Base-by-base conservation (phyloP, 139 green algal species). In the Chlorokybus atmophyticus region DNA sequence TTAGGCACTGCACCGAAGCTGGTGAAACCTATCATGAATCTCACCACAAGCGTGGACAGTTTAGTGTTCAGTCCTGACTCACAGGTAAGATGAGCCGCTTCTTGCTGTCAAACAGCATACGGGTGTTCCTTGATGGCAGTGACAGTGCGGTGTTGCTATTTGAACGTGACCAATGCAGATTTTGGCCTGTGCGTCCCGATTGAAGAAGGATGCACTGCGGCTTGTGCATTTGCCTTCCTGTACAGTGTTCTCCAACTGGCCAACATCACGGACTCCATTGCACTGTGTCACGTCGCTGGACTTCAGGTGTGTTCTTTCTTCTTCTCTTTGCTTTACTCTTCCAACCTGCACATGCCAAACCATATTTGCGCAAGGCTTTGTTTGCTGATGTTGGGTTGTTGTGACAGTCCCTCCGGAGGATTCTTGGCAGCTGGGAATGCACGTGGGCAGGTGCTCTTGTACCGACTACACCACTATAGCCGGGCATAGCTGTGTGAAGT, bases 171-270 rank as follows among this genome's bases (percentile, higher is more conserved):
- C 35, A 10, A 21, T n/a, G 7, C 57, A 67, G 32, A 68, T 71
- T 17, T 71, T 96, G 57, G 78, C 82, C 1, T 75, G 92, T 44
- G 77, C 74, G 1, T 93, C 80, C 2, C 74, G 79, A 28, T 75
- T 92, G 75, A 86, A 87, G 73, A 79, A 74, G 23, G 85, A 95
- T 40, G 56, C 86, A 8, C 74, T 96, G 67, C 75, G 87, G 0
- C 50, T 97, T 54, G 74, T 94, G 50, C 89, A 96, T 67, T 35
- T 93, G 23, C 77, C 83, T 3, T 78, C 72, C 6, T 40, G 73
- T 29, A 93, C 82, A 17, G 84, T 91, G 4, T 97, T 90, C 53
- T 61, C 68, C 53, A 96, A 96, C 70, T 97, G 87, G 87, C 89
- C 89, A 0, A 93, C 84, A 0, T 67, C 60, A 24, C 69, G 56